Percentiles rank a stretch among this genome's conserved stretches.
phyloP scores from a whole-genome alignment of 1,284 basidiomycete species.

The Ganoderma sinense region DNA sequence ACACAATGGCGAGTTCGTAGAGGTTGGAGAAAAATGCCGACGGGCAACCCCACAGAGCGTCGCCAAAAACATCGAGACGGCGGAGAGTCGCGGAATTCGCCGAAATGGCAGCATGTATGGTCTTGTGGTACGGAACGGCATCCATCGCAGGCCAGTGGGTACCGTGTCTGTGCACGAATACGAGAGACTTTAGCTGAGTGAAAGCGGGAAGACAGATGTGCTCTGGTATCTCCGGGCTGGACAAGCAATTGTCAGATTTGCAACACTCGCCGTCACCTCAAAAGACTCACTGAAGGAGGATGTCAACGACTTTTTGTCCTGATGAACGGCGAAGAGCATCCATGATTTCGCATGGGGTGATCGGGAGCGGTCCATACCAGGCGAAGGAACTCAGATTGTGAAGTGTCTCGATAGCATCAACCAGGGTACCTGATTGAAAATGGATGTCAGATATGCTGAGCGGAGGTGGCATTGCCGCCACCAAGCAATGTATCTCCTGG shows the following conservation, averaged over 20 bases:
- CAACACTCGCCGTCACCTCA: too few species aligned
- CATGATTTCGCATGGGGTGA: constrained; percentile 8
- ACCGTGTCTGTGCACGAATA: background rate
- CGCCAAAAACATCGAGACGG: background rate
- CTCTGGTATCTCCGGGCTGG: background rate
- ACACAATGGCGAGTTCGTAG: background rate
- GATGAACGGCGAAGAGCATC: constrained; percentile 13
- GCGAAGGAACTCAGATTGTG: constrained; percentile 17
- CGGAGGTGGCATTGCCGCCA: too few species aligned
- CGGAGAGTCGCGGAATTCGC: background rate
- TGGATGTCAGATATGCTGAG: background rate
- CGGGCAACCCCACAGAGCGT: background rate
- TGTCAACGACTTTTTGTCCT: constrained; percentile 10
- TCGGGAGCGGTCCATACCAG: constrained; percentile 21
- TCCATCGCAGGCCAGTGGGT: background rate
- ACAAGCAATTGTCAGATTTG: background rate
- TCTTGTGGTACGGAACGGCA: background rate
- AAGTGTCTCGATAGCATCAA: constrained; percentile 13
- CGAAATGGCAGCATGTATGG: background rate
- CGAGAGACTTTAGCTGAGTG: background rate
- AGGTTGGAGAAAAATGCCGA: background rate
- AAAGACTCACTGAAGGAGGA: constrained; percentile 22
- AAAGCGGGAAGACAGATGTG: background rate
- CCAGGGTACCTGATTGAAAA: background rate
- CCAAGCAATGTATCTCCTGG: too few species aligned